Percentiles rank a stretch among this genome's conserved stretches.
Conservation (phyloP, 169 alveolate species). For the Besnoitia besnoiti region DNA sequence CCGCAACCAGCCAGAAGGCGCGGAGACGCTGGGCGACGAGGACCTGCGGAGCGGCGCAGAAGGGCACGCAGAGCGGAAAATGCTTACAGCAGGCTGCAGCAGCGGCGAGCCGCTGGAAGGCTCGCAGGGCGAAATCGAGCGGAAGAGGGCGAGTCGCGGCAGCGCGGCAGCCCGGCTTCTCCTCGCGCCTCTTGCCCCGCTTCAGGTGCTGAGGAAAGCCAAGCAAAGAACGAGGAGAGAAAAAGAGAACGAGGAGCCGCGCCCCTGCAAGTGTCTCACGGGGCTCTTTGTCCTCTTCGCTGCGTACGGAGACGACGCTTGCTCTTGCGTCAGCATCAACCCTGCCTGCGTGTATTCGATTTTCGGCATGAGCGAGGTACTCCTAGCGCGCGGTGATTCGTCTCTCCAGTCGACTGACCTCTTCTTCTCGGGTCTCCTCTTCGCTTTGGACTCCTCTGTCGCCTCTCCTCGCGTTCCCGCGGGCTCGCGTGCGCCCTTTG, state of each 20-base stretch:
- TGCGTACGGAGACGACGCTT: not conserved
- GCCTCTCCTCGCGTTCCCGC: no score
- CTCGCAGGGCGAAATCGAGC: no score
- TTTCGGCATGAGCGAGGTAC: constrained; percentile 11
- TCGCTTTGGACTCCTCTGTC: not conserved
- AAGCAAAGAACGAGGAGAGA: not conserved
- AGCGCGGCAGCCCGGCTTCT: not conserved
- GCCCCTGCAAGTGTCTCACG: not conserved
- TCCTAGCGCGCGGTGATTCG: no score
- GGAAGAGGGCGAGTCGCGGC: not conserved
- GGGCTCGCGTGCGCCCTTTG: not conserved
- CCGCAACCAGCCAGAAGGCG: no score
- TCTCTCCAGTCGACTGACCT: not conserved
- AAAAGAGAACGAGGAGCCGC: not conserved
- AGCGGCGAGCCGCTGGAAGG: no score
- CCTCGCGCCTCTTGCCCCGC: not conserved
- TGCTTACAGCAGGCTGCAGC: no score
- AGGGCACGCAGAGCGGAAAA: no score
- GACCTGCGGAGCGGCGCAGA: no score
- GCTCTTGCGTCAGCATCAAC: not conserved
- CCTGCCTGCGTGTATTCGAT: not conserved
- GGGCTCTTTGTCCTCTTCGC: constrained; percentile 8
- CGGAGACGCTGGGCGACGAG: no score
- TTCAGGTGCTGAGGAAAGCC: not conserved
- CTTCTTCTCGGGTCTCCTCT: not conserved